phyloP scores from a whole-genome alignment of 306 rosid species.

The barrel medic (Medicago truncatula) region MtrunA17r5.0-ANR NC_053048.1:52242501-52243000 shows the following conservation, averaged over 20 bases:
- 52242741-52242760: too few relatives aligned
- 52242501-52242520: constrained; percentile 25
- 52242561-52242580: not conserved
- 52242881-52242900: constrained; percentile 13
- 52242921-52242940: not conserved
- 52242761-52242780: not conserved
- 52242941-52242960: constrained; percentile 32
- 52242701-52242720: too few relatives aligned
- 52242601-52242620: too few relatives aligned
- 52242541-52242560: constrained; percentile 17
- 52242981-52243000: constrained; percentile 13
- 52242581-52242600: not conserved
- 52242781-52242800: not conserved
- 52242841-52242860: constrained; percentile 15
- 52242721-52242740: too few relatives aligned
- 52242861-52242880: constrained; percentile 14
- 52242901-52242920: constrained; percentile 30
- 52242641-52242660: too few relatives aligned
- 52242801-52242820: constrained; percentile 8
- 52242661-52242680: too few relatives aligned
- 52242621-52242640: too few relatives aligned
- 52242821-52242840: not conserved
- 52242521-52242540: constrained; percentile 20
- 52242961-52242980: constrained; percentile 35
- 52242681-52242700: too few relatives aligned